A percentile compares a stretch with the other conserved stretches of the same genome.
These are phyloP conservation scores for Crotalaria pallida DNA, from an alignment of 306 rosid species.

Conservation along the genomic window DNA sequence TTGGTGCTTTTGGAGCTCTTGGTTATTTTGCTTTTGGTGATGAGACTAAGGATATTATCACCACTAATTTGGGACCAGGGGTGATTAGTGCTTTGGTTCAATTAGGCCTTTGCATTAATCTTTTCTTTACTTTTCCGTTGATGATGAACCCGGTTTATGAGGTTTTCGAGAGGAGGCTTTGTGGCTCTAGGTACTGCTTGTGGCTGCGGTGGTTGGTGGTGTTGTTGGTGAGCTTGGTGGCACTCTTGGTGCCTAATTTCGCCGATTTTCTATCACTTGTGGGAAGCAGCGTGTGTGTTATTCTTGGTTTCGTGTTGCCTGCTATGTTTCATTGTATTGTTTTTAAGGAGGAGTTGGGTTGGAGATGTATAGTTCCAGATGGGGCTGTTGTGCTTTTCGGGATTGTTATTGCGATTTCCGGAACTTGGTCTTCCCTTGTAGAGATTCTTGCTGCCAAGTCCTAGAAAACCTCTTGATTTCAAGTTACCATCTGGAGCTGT, in stretches of 20 bases:
- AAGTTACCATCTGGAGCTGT: neutral
- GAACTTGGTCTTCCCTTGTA: constrained; percentile 44
- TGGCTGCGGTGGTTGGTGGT: constrained; percentile 73
- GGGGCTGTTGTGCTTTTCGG: constrained; percentile 47
- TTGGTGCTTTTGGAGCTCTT: constrained; percentile 55
- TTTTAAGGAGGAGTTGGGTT: constrained; percentile 60
- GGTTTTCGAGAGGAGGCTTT: constrained; percentile 59
- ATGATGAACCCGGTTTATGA: constrained; percentile 85
- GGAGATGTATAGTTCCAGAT: constrained; percentile 41
- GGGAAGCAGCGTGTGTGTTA: constrained; percentile 65
- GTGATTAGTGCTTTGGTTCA: constrained; percentile 49
- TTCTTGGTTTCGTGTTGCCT: constrained; percentile 62
- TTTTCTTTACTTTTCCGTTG: constrained; percentile 61
- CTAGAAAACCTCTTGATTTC: neutral
- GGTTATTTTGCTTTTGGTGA: constrained; percentile 79
- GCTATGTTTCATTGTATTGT: constrained; percentile 58
- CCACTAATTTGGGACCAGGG: constrained; percentile 62
- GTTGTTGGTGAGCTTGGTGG: constrained; percentile 50
- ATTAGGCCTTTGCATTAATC: constrained; percentile 55
- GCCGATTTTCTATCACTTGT: constrained; percentile 70
- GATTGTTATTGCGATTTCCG: constrained; percentile 37
- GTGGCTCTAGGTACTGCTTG: constrained; percentile 42
- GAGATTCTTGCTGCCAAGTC: constrained; percentile 56
- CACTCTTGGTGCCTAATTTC: constrained; percentile 70
- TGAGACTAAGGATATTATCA: constrained; percentile 65